phyloP scores from a whole-genome alignment of 1,139 yeast genomes.

The Taphrina pruni region DNA sequence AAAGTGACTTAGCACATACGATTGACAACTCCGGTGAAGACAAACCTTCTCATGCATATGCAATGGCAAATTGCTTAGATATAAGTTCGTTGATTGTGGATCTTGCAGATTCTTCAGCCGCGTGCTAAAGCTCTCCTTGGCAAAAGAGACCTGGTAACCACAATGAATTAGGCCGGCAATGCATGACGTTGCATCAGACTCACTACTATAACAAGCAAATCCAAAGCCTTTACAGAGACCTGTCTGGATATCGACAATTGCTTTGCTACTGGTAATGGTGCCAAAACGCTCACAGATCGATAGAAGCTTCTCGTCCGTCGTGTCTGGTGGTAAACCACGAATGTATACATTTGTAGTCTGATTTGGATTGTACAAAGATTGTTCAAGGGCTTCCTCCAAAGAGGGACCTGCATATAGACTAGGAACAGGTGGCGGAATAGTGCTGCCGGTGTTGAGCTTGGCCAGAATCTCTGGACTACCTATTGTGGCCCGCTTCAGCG shows the following conservation, averaged over 20 bases:
- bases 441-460: slow-evolving; percentile 13
- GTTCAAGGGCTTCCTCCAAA: slow-evolving; percentile 43
- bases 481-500: not conserved
- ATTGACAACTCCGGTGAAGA: not conserved
- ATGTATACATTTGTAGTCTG: slow-evolving; percentile 49
- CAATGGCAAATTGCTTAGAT: slow-evolving; percentile 47
- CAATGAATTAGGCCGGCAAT: slow-evolving; percentile 46
- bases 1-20: not conserved
- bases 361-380: slow-evolving; percentile 46
- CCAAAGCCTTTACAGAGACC: slow-evolving; percentile 48
- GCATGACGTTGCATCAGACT: slow-evolving; percentile 46
- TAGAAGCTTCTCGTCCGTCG: slow-evolving; percentile 47
- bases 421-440: slow-evolving; percentile 42
- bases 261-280: slow-evolving; percentile 46
- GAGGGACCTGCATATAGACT: slow-evolving; percentile 39
- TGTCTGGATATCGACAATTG: slow-evolving; percentile 46
- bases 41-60: slow-evolving; percentile 44
- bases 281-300: slow-evolving; percentile 47
- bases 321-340: slow-evolving; percentile 48
- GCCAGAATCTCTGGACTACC: slow-evolving; percentile 11
- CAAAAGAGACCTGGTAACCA: slow-evolving; percentile 48
- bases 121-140: slow-evolving; percentile 48
- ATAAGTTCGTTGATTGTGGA: slow-evolving; percentile 47
- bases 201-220: slow-evolving; percentile 47
- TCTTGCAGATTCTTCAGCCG: slow-evolving; percentile 47